Evolutionary conservation across 2,329 filamentous ascomycete species (phyloP).

Genomic region (Ophiostoma australiae): DNA sequence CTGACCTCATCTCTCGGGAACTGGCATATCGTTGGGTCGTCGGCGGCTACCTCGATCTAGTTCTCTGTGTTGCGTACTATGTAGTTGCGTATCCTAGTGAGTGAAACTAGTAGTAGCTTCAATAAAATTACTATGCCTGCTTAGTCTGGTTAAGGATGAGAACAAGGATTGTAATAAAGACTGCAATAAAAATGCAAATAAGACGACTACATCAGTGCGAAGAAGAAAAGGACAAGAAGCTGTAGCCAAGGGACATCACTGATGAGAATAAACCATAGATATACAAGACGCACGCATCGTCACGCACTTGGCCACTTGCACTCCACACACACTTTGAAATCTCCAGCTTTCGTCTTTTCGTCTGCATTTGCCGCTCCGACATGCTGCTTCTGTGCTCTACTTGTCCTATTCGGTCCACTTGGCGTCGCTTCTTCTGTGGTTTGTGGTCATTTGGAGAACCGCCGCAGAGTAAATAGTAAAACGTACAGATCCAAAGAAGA

Average conservation of each 20-base stretch:
- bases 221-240: no score
- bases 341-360: not conserved
- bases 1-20: slow-evolving; percentile 2
- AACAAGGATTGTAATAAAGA: no score
- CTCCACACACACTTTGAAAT: not conserved
- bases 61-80: no score
- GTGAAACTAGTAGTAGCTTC: no score
- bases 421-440: not conserved
- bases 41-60: not conserved
- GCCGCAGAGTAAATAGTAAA: no score
- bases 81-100: no score
- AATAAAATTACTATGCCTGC: no score
- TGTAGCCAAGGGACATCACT: no score
- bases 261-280: no score
- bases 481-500: not conserved
- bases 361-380: not conserved
- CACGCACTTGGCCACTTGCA: not conserved
- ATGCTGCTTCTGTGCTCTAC: not conserved
- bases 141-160: no score
- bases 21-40: not conserved
- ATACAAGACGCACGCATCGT: not conserved
- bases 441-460: not conserved
- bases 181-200: no score
- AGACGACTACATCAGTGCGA: no score
- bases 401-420: not conserved